These are phyloP conservation scores for Annulohypoxylon stygium DNA, from an alignment of 495 filamentous ascomycete genomes.

Conservation along the genomic window DNA sequence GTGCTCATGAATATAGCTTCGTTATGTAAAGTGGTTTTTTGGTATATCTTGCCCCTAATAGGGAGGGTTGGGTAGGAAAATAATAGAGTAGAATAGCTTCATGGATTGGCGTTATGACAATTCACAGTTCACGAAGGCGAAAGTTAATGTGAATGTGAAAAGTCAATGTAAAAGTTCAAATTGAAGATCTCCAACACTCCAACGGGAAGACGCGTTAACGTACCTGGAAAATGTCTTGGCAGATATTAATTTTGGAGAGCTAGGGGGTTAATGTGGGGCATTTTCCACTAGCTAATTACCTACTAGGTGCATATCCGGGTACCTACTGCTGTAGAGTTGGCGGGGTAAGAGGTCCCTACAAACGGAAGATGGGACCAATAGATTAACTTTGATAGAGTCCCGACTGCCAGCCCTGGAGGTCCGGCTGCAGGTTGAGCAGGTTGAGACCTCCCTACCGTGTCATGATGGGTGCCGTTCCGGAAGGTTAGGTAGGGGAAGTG, in stretches of 20 bases:
- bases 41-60: background rate
- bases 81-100: background rate
- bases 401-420: background rate
- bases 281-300: background rate
- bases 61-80: background rate
- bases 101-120: background rate
- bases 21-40: background rate
- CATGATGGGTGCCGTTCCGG: background rate
- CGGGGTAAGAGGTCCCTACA: slow-evolving; percentile 3
- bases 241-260: slow-evolving; percentile 1
- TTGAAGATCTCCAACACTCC: background rate
- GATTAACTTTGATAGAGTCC: background rate
- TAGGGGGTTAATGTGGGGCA: background rate
- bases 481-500: background rate
- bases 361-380: background rate
- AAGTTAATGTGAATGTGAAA: background rate
- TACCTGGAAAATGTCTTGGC: background rate
- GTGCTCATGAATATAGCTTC: background rate
- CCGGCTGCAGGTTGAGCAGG: background rate
- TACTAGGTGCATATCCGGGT: background rate
- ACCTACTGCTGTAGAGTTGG: background rate
- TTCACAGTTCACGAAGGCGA: slow-evolving; percentile 5
- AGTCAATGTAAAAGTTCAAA: background rate
- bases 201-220: background rate
- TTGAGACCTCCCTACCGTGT: background rate